Evolutionary conservation across 2,329 filamentous ascomycete species (phyloP), one percentile per base, ranked within the genome.

Genomic region (Phyllosticta citrichinensis): DNA sequence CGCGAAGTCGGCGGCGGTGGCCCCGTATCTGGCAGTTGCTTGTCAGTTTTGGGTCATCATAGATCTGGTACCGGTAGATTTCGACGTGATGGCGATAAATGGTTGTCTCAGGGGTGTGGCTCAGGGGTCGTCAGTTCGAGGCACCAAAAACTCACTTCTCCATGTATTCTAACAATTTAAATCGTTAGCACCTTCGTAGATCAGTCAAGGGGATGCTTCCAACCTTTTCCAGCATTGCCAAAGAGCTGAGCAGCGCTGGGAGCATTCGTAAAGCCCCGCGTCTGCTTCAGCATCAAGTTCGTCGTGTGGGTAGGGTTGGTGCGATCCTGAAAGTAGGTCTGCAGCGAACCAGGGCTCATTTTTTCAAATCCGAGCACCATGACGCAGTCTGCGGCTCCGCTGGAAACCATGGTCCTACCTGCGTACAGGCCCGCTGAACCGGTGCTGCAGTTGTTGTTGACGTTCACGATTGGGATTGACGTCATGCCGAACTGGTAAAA

Each of bases 401-500:
- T 82, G 6, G 85, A 81, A 68, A 97, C 86, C 73, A 95, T 81
- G 58, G 87, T 90, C 35, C 91, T 81, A 1, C 83, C 94, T 82
- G 97, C 87, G 71, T 87, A 86, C 62, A 97, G 79, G 9, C 93
- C 94, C 0, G 93, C 96, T 4, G 87, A 91, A n/a, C 93, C 94
- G 0, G 93, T 97, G 3, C 89, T 90, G 81, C 93, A 97, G 80
- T 97, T 97, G 82, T 97, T 97, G 83, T 97, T 97, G 71, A 96
- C 91, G 71, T 97, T 97, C 81, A 95, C 92, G 73, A 97, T 91
- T 69, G 93, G 93, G 68, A 97, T 97, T 70, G 88, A 82, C 52
- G 92, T 97, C 87, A 97, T 92, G 79, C 93, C 94, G 75, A 97
- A 97, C 77, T 97, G 93, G 78, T 97, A 97, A 78, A 97, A 97